These are phyloP conservation scores for Suhomyces tanzawaensis DNA, from an alignment of 805 yeast species.

Conservation along the genomic window DNA sequence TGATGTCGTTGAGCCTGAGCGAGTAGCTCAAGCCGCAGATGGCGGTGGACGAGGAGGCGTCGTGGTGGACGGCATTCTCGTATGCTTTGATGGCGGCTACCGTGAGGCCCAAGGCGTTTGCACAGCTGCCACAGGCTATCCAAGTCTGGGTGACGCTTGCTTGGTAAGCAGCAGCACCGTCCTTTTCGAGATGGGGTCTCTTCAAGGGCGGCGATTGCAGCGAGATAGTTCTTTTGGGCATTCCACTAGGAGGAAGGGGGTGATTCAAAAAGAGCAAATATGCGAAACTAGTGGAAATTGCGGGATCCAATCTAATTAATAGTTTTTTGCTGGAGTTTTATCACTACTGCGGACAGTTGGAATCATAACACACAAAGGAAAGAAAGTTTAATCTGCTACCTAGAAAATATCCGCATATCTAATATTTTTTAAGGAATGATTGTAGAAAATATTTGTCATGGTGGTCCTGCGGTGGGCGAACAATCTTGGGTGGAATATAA, in stretches of 20 bases:
- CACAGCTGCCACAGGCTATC: constrained; percentile 48
- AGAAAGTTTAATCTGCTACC: constrained; percentile 3
- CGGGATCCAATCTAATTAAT: constrained; percentile 2
- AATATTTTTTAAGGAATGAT: neutral
- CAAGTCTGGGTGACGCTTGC: constrained; percentile 41
- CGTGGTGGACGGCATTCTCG: constrained; percentile 42
- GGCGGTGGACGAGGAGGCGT: constrained; percentile 39
- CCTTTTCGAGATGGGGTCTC: constrained; percentile 7
- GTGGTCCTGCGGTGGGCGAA: neutral
- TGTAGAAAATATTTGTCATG: neutral
- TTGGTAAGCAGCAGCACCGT: constrained; percentile 15
- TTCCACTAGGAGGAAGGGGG: neutral
- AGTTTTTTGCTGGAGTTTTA: constrained; percentile 1
- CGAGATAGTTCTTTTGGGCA: constrained; percentile 11
- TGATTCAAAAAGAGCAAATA: neutral
- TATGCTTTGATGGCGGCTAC: constrained; percentile 43
- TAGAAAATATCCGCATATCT: constrained; percentile 1
- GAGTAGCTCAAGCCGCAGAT: constrained; percentile 44
- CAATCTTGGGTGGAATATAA: neutral
- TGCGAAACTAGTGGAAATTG: neutral
- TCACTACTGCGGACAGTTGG: constrained; percentile 1
- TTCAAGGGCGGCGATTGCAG: constrained; percentile 10
- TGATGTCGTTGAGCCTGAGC: constrained; percentile 38
- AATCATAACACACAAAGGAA: constrained; percentile 2
- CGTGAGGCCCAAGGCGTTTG: constrained; percentile 38